Base-by-base conservation (phyloP, 2,329 filamentous ascomycete species). In the Diaporthe amygdali region DNA sequence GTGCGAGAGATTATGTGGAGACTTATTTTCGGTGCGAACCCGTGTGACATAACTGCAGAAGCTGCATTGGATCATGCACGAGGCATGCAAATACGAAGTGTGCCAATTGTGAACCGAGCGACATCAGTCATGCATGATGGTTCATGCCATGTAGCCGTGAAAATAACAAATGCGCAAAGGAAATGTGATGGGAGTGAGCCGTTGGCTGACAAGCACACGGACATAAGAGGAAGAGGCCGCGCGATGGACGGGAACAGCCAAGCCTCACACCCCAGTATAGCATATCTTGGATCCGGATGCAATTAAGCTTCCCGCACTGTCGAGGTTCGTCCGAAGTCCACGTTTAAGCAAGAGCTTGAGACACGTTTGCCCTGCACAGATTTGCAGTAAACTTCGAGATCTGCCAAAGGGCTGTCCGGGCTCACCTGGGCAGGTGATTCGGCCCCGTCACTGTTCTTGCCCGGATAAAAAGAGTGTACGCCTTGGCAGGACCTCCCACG, bases 321-420 rank as follows among this genome's bases (percentile, higher is more conserved):
- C 20, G 56, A 64, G n/a, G 59, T 64, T 47, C 59, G 44, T 64
- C 59, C 59, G 59, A 64, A 64, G 17, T 61, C 56, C 39, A 61
- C 25, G 56, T 22, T 49, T 49, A 2, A 22, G 44, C 12, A 47
- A 37, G 30, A 47, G 30, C 59, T 37, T 49, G 27, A 32, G 59
- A 20, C 20, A 37, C n/a, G 27, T 37, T 20, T 49, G 20, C 14
- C 41, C 3, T 25, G 59, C 12, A n/a, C 30, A 7, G 20, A 25
- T 3, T 27, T 46, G 41, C 39, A 34, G 59, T 37, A 41, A 20
- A 47, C 30, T 25, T 25, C 34, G 32, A 25, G 59, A 64, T 64
- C 59, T 34, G 27, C 59, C 10, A 34, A 30, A 37, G 5, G 14
- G 41, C 41, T 14, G 7, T 34, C 41, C 12, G 25, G 59, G 59